Conservation (phyloP, 352 stramenopile genomes). For the Globisporangium radiosum region DNA sequence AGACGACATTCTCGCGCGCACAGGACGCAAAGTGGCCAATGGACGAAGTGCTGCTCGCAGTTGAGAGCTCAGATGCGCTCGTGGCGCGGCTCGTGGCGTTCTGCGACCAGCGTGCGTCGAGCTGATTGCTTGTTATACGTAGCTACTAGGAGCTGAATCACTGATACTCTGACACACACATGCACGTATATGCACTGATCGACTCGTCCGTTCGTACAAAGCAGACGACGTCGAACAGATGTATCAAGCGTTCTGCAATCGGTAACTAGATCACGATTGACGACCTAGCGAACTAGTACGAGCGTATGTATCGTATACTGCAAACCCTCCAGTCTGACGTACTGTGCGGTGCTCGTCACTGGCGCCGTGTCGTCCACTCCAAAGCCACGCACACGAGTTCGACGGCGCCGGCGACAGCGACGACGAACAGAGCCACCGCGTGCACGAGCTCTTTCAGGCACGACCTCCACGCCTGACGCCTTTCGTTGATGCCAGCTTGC, state of each 20-base stretch:
- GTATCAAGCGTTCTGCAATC: conserved; percentile 9
- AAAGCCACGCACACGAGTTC: conserved; percentile 31
- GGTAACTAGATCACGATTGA: not conserved
- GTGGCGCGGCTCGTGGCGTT: conserved; percentile 32
- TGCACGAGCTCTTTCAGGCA: conserved; percentile 42
- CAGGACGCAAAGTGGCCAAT: conserved; percentile 8
- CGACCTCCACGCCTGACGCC: not conserved
- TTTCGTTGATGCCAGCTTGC: not conserved
- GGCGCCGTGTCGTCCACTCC: too few species aligned
- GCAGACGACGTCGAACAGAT: conserved; percentile 13
- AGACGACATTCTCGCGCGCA: too few species aligned
- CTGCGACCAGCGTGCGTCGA: conserved; percentile 24
- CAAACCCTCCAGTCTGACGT: too few species aligned
- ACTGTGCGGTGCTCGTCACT: too few species aligned
- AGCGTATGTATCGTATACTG: too few species aligned
- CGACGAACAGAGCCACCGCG: conserved; percentile 32
- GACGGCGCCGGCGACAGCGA: conserved; percentile 21
- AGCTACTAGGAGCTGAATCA: too few species aligned
- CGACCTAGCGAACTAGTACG: not conserved
- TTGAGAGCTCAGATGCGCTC: conserved; percentile 37
- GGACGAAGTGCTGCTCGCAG: conserved; percentile 34
- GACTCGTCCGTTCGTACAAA: not conserved
- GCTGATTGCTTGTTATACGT: not conserved
- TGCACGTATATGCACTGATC: not conserved
- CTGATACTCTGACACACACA: not conserved